Evolutionary conservation across 495 filamentous ascomycete genomes (phyloP), one percentile per base, ranked within the genome.

Genomic region (Trichoderma asperelloides): DNA sequence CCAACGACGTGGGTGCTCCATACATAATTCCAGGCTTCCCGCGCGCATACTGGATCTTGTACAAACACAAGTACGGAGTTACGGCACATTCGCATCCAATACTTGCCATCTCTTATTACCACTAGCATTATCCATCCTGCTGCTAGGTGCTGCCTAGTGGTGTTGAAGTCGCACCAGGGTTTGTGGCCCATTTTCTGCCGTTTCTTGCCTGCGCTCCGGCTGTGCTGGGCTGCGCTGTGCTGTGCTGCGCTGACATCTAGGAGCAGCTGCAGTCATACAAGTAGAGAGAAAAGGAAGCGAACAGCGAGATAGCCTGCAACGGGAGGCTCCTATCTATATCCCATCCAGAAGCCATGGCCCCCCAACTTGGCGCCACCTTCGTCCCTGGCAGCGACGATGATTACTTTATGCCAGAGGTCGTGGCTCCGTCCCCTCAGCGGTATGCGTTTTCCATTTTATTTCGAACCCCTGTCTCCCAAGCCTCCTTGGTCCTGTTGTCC

Each of bases 371-470:
- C 74, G 92, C 93, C 68, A 96, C 93, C 62, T 96, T 96, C 80
- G 89, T 91, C 77, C 93, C 95, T 70, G 92, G 93, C 74, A 90
- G 88, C 47, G 81, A 85, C 68, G 94, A 97, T 82, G 92, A 96
- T 78, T 97, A 92, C 72, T 91, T 89, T 77, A 88, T 87, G 82
- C 86, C 86, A 43, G 81, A 84, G 67, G 81, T 84, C 67, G 67
- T 82, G 63, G 81, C 81, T 70, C 94, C 94, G 68, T 82, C 90
- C 70, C 94, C 94, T 70, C 92, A 98, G 84, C 87, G 94, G 94
- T 97, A 76, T 65, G 49, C 62, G 57, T 67, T 23, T 64, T 62
- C 55, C 51, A 63, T 40, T 28, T 45, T 25, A 66, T 16, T 30
- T 62, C 18, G 3, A 15, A 16, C 62, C 62, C 30, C 40, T 16